Percentiles rank a stretch among this genome's conserved stretches.
phyloP scores from a whole-genome alignment of 305 asterid species.

The Fraxinus xanthoxyloides region DNA sequence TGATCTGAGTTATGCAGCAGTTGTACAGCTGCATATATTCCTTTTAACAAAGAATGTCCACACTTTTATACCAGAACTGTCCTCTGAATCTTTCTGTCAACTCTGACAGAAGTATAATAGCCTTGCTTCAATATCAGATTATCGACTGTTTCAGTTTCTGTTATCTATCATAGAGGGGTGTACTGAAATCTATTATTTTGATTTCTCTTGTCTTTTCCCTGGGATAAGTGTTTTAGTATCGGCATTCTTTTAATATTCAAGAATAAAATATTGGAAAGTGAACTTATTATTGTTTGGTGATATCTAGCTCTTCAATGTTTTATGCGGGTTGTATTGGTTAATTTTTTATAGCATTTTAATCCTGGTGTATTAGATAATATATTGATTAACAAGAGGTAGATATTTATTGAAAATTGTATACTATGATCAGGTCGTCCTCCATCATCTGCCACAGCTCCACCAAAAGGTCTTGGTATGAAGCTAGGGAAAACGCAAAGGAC shows the following conservation, averaged over 20 bases:
- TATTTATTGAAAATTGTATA: conserved; percentile 7
- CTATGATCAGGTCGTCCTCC: conserved; percentile 65
- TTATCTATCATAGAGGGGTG: neutral
- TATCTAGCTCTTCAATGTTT: neutral
- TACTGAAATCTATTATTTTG: neutral
- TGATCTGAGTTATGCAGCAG: neutral
- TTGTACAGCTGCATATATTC: neutral
- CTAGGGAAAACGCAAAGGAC: conserved; percentile 85
- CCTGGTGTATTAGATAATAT: neutral
- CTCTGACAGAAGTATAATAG: neutral
- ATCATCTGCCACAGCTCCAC: conserved; percentile 83
- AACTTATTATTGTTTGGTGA: neutral
- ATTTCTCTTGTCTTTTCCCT: neutral
- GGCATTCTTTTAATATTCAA: neutral
- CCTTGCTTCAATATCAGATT: neutral
- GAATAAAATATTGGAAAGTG: neutral
- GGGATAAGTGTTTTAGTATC: neutral
- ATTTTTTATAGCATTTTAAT: neutral
- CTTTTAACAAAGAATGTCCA: neutral
- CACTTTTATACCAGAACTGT: neutral
- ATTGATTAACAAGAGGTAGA: conserved; percentile 12
- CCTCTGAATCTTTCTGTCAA: conserved; percentile 7
- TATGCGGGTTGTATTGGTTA: conserved; percentile 5
- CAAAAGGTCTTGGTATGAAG: conserved; percentile 90
- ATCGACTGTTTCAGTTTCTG: neutral